Base-by-base conservation (phyloP, 2,329 filamentous ascomycete species). In the Septoria linicola region DNA sequence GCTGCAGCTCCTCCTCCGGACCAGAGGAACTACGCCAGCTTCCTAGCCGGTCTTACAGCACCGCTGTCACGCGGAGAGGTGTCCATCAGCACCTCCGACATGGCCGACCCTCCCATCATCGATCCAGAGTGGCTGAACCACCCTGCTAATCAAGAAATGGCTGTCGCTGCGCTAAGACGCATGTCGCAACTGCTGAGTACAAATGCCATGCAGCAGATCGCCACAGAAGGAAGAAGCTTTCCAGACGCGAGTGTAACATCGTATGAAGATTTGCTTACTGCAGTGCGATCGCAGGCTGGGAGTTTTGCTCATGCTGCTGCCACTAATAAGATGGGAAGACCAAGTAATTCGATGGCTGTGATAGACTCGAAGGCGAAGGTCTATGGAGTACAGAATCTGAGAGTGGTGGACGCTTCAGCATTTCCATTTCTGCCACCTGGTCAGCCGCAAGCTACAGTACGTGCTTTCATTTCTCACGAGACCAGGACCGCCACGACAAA, bases 81-180 rank as follows among this genome's bases (percentile, higher is more conserved):
- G n/a, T 66, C 64, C 0, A 64, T 72, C 23, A 14, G 47, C 1
- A 64, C 57, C 11, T 43, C 61, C 13, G 58, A 67, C 32, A 65
- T 61, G 1, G n/a, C 39, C 0, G 60, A 61, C 16, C 47, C 54
- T 0, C 71, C 72, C 0, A 35, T 64, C 11, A 63, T 73, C 39
- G 59, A 71, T 31, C 67, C 68, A 0, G 61, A 63, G 23, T 72
- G 68, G 68, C 59, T 73, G 2, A 67, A 64, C 3, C 46, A 67
- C 20, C 55, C 58, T 0, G 54, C 58, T 0, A 70, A 73, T 43
- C 47, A 63, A 19, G 60, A 65, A 10, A 32, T 73, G 1, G 66
- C 64, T 0, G 39, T 73, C 1, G 62, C 64, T 1, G 58, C 59
- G 2, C 67, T 63, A 57, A 66, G 65, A 20, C 53, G 74, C 5